Evolutionary conservation across 805 yeast species (phyloP), one percentile per base, ranked within the genome.

Genomic region (Kodamaea hsintzibuensis): DNA sequence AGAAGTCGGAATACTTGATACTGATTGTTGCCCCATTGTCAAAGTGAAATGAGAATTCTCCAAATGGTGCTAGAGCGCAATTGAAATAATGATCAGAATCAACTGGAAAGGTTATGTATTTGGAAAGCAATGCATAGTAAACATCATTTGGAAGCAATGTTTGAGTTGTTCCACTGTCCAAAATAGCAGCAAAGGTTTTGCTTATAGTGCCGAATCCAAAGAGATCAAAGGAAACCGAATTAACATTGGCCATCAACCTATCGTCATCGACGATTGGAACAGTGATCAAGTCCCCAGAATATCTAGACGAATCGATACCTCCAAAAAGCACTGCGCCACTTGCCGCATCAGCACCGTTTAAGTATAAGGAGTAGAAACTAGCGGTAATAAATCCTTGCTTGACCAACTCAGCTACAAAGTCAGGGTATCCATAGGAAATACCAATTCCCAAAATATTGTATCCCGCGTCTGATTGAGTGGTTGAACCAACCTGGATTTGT

Each of bases 291-390:
- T 60, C 63, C 16, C 91, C 91, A 0, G 68, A 51, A 65, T 81
- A 85, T 67, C 86, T 86, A 42, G 81, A 76, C 55, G 78, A 80
- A 61, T 88, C 93, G 22, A 84, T 78, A 27, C 86, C 95, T 49
- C 95, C 93, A 72, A 88, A 88, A 45, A 88, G 64, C 16, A 88
- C 72, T 13, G 76, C 67, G 2, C 76, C 76, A 2, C 55, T 40
- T 13, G 52, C 40, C 55, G 61, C 47, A 44, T 51, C 22, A 3
- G 54, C 58, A 38, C 60, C 58, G 38, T 62, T 59, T 54, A 70
- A 55, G 54, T 58, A 64, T 14, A 72, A 25, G 0, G 74, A 63
- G 44, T 63, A 68, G 18, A 63, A 38, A 42, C 56, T 54, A 46
- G 57, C 57, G 5, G 56, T 56, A 33, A 69, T 70, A 8, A 59